Base-by-base conservation (phyloP, 768 basidiomycete genomes). In the Panaeolus cyanescens region DNA sequence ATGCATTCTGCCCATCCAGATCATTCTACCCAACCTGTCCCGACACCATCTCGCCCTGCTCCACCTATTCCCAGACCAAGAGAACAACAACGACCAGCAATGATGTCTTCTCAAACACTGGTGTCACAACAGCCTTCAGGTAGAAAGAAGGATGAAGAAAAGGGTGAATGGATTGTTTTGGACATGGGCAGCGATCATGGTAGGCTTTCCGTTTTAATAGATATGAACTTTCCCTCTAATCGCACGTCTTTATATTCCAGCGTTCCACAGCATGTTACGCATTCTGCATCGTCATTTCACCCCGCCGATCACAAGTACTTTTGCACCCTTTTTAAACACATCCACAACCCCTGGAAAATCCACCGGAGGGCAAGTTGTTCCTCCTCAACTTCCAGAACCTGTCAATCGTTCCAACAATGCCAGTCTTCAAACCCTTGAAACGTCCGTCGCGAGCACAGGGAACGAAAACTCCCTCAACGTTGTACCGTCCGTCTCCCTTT, bases 181-280 rank as follows among this genome's bases (percentile, higher is more conserved):
- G 85, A 86, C 67, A 68, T 86, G 70, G 77, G 80, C 3, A 77
- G 77, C 59, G 82, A 83, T 56, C 70, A 71, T 50, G 82, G 82
- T 80, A 58, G 33, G 67, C 63, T 39, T 30, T 42, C 67, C 20
- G 25, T 59, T 20, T 17, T 42, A 9, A 22, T 37, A 42, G 22
- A 33, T 7, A 36, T 4, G 45, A 34, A 6, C 36, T 10, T 56
- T 53, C 36, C 28, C n/a, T 40, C 9, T 32, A 59, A 62, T 36
- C 32, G n/a, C n/a, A n/a, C n/a, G n/a, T n/a, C 36, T 59, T 37
- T 50, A 10, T 28, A 4, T 34, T 34, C 7, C 62, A 86, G 83
- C 83, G 4, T 82, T 77, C 68, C 72, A 74, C 39, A 83, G 77
- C 36, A 75, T 85, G n/a, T 74, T 84, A 2, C 83, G 83, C 19